Evolutionary conservation across 2,329 filamentous ascomycete species (phyloP).

Genomic region (Neospermospora avenae): DNA sequence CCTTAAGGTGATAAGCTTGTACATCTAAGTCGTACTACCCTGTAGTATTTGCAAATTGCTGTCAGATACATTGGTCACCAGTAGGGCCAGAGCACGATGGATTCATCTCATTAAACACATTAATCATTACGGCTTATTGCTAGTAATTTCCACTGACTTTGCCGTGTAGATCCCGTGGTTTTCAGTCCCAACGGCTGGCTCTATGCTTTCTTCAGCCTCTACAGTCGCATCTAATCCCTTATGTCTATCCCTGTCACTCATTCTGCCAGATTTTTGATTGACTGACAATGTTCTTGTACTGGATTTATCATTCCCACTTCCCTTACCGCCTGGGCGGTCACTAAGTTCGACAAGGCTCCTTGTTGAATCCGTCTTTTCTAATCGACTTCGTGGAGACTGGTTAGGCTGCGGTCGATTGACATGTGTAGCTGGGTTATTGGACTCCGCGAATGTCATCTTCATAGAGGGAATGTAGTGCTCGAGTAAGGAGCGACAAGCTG

Average conservation of each 20-base stretch:
- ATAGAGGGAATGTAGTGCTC: slow-evolving; percentile 15
- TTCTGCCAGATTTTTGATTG: neutral
- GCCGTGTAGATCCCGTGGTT: neutral
- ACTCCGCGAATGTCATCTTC: slow-evolving; percentile 26
- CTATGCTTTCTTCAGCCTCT: neutral
- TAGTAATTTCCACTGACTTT: neutral
- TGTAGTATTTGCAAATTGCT: too few species aligned
- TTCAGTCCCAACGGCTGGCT: neutral
- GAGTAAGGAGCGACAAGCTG: slow-evolving; percentile 37
- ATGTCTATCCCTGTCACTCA: neutral
- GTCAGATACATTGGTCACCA: neutral
- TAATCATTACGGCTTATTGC: neutral
- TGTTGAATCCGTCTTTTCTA: neutral
- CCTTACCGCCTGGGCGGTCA: neutral
- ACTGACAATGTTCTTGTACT: neutral
- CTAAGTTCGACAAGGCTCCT: neutral
- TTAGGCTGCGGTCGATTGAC: neutral
- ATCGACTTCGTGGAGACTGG: neutral
- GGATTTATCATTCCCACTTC: neutral
- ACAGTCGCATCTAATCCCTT: neutral
- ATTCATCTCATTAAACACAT: neutral
- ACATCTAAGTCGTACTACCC: too few species aligned
- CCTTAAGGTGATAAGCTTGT: too few species aligned
- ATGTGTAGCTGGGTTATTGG: neutral
- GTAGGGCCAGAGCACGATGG: neutral